These are phyloP conservation scores for Cyberlindnera bimundalis DNA, from an alignment of 805 yeast genomes.

Conservation along the genomic window DNA sequence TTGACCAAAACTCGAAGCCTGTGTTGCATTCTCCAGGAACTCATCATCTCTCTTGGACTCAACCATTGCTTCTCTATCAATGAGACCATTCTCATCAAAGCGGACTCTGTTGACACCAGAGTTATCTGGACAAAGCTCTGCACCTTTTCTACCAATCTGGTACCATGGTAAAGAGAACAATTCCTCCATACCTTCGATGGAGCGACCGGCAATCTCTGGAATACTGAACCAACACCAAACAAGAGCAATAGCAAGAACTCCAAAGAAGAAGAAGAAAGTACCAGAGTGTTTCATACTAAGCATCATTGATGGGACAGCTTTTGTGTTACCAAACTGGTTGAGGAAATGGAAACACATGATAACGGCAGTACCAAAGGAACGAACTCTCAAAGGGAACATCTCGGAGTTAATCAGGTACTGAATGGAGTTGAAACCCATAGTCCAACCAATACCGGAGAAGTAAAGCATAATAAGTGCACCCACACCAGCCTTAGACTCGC, in stretches of 20 bases:
- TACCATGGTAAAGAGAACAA: constrained; percentile 49
- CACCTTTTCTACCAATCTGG: constrained; percentile 51
- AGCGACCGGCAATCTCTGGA: constrained; percentile 36
- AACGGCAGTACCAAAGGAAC: constrained; percentile 46
- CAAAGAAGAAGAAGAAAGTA: constrained; percentile 48
- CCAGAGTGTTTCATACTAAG: constrained; percentile 43
- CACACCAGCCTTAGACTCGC: constrained; percentile 37
- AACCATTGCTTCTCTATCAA: constrained; percentile 9
- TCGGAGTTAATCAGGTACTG: constrained; percentile 55
- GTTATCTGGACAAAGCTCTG: constrained; percentile 47
- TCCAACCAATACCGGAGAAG: constrained; percentile 54
- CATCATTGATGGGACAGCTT: constrained; percentile 52
- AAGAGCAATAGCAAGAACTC: constrained; percentile 37
- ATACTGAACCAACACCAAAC: constrained; percentile 33
- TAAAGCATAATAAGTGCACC: constrained; percentile 50
- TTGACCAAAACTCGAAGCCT: constrained; percentile 8
- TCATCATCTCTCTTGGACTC: constrained; percentile 11
- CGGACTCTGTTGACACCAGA: constrained; percentile 32
- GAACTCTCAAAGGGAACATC: constrained; percentile 46
- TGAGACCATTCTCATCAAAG: constrained; percentile 9
- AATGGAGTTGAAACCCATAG: constrained; percentile 53
- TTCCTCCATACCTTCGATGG: constrained; percentile 36
- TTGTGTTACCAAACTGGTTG: constrained; percentile 54
- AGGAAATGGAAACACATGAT: constrained; percentile 54
- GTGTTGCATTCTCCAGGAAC: constrained; percentile 14